Evolutionary conservation across 805 yeast genomes (phyloP).

Genomic region (Yarrowia divulgata): DNA sequence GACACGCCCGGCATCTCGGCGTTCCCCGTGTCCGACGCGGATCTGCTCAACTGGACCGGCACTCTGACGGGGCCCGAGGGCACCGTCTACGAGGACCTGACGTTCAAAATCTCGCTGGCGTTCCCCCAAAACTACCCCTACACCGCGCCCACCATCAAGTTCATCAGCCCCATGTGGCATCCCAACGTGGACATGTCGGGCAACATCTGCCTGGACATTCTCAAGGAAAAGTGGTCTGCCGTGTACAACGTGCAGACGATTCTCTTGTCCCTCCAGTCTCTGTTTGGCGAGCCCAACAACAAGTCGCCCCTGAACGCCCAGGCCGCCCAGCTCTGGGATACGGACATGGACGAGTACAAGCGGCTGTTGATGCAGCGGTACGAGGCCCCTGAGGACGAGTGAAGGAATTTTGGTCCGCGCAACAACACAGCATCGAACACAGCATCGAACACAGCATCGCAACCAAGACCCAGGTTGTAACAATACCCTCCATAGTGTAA

Average conservation of each 20-base stretch:
- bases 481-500: too few relatives aligned
- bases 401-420: neutral
- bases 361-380: conserved; percentile 52
- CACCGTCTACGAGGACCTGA: conserved; percentile 63
- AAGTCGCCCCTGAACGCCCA: conserved; percentile 62
- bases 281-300: conserved; percentile 70
- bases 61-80: conserved; percentile 64
- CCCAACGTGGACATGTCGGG: conserved; percentile 72
- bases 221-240: conserved; percentile 71
- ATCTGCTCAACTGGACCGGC: conserved; percentile 65
- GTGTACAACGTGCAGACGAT: conserved; percentile 68
- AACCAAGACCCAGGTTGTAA: too few relatives aligned
- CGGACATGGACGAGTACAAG: conserved; percentile 54
- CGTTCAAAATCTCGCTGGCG: conserved; percentile 58
- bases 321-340: conserved; percentile 64
- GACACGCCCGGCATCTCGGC: conserved; percentile 61
- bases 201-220: conserved; percentile 68
- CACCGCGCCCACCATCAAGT: conserved; percentile 62
- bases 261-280: conserved; percentile 62
- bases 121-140: conserved; percentile 67
- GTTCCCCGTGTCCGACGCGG: conserved; percentile 61
- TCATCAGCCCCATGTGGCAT: conserved; percentile 68
- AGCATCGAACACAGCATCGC: too few relatives aligned
- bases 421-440: too few relatives aligned
- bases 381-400: conserved; percentile 50